Percentiles rank a stretch among this genome's conserved stretches.
Evolutionary conservation across 2,329 filamentous ascomycete genomes (phyloP).

Genomic region (Thelonectria discophora): DNA sequence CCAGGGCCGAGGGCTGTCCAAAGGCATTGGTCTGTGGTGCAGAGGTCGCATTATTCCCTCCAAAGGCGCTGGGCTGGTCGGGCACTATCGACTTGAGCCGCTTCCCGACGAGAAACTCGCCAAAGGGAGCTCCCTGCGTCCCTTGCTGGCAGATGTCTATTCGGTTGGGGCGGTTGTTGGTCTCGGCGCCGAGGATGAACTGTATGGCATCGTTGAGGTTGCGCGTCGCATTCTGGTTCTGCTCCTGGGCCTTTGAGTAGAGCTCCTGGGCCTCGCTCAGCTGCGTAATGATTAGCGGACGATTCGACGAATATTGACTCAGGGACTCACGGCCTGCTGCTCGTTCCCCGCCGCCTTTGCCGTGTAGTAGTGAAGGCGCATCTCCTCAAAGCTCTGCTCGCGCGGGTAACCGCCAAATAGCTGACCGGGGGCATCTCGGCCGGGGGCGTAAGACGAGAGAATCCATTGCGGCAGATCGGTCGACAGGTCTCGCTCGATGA

Average conservation of each 20-base stretch:
- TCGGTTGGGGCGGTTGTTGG: conserved; percentile 78
- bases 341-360: conserved; percentile 68
- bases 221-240: conserved; percentile 75
- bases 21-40: conserved; percentile 44
- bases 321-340: conserved; percentile 58
- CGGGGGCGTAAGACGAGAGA: conserved; percentile 85
- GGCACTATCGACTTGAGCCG: conserved; percentile 39
- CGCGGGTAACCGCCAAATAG: conserved; percentile 81
- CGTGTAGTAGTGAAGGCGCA: conserved; percentile 76
- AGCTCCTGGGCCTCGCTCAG: conserved; percentile 68
- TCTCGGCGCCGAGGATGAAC: conserved; percentile 70
- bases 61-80: conserved; percentile 55
- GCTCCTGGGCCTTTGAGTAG: conserved; percentile 71
- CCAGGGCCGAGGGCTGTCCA: conserved; percentile 53
- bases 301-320: background rate
- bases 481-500: conserved; percentile 73
- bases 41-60: conserved; percentile 37
- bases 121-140: conserved; percentile 54
- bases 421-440: conserved; percentile 78
- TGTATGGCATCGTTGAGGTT: conserved; percentile 77
- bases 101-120: conserved; percentile 55
- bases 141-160: conserved; percentile 67
- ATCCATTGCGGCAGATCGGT: conserved; percentile 83
- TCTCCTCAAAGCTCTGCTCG: conserved; percentile 90
- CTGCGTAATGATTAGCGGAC: conserved; percentile 49